A percentile compares a stretch with the other conserved stretches of the same genome.
These are phyloP conservation scores for Neurospora sp. DNA, from an alignment of 2,329 filamentous ascomycete species.

Conservation along the genomic window DNA sequence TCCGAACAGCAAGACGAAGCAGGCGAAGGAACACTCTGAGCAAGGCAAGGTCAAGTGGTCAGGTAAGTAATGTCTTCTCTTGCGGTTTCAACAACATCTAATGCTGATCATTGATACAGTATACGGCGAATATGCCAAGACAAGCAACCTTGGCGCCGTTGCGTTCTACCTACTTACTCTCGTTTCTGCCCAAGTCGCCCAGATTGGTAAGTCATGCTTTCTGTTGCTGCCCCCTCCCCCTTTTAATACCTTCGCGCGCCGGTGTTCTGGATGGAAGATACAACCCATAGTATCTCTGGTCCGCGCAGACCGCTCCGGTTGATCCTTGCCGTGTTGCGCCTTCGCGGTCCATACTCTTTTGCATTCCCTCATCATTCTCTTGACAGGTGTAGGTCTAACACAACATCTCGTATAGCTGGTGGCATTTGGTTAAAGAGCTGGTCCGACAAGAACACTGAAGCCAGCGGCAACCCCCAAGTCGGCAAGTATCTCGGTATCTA, in stretches of 20 bases:
- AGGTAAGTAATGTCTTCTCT: constrained; percentile 22
- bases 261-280: background rate
- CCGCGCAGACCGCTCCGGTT: background rate
- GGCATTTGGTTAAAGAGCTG: constrained; percentile 92
- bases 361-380: background rate
- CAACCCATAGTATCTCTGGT: background rate
- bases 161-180: constrained; percentile 67
- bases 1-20: constrained; percentile 64
- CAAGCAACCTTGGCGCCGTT: constrained; percentile 82
- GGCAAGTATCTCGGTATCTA: constrained; percentile 93
- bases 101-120: constrained; percentile 35
- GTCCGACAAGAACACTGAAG: constrained; percentile 67
- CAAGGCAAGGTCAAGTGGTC: constrained; percentile 98
- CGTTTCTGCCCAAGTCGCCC: constrained; percentile 68
- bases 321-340: background rate
- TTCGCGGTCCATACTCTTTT: background rate
- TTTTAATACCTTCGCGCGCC: background rate
- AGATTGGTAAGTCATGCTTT: constrained; percentile 52
- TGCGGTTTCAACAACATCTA: background rate
- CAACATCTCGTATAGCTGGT: constrained; percentile 39
- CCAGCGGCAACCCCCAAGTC: constrained; percentile 61
- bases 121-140: constrained; percentile 88
- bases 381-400: constrained; percentile 4
- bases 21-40: constrained; percentile 78
- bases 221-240: background rate